Percentiles rank a stretch among this genome's conserved stretches.
Conservation (phyloP, 2,329 filamentous ascomycete species). For the Cadophora sp. region DNA sequence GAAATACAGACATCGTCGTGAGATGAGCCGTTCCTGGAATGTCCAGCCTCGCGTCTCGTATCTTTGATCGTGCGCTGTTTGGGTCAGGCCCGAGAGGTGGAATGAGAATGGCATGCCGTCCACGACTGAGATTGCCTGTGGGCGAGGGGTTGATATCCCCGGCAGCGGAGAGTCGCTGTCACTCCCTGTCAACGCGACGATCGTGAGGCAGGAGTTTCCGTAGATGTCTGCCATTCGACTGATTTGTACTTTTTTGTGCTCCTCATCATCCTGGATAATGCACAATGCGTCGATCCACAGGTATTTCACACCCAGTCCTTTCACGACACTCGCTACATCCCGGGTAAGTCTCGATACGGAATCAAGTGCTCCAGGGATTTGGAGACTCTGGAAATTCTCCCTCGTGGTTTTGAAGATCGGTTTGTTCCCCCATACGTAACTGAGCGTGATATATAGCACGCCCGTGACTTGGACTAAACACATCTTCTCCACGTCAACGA, state of each 20-base stretch:
- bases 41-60: slow-evolving; percentile 17
- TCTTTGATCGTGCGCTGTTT: background rate
- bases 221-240: slow-evolving; percentile 13
- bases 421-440: slow-evolving; percentile 18
- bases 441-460: slow-evolving; percentile 7
- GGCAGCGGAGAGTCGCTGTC: slow-evolving; percentile 10
- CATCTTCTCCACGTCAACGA: slow-evolving; percentile 10
- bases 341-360: background rate
- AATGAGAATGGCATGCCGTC: slow-evolving; percentile 12
- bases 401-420: background rate
- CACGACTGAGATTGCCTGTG: background rate
- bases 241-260: slow-evolving; percentile 1
- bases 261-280: slow-evolving; percentile 15
- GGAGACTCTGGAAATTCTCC: background rate
- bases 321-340: slow-evolving; percentile 9
- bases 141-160: background rate
- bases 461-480: background rate
- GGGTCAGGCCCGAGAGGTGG: background rate
- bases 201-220: slow-evolving; percentile 3
- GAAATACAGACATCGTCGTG: slow-evolving; percentile 15
- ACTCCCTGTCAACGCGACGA: slow-evolving; percentile 7
- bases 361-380: background rate
- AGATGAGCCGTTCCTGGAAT: slow-evolving; percentile 19
- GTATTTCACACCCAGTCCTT: background rate
- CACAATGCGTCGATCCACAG: slow-evolving; percentile 4